Base-by-base conservation (phyloP, 2,329 filamentous ascomycete genomes). In the Fonsecaea erecta region DNA sequence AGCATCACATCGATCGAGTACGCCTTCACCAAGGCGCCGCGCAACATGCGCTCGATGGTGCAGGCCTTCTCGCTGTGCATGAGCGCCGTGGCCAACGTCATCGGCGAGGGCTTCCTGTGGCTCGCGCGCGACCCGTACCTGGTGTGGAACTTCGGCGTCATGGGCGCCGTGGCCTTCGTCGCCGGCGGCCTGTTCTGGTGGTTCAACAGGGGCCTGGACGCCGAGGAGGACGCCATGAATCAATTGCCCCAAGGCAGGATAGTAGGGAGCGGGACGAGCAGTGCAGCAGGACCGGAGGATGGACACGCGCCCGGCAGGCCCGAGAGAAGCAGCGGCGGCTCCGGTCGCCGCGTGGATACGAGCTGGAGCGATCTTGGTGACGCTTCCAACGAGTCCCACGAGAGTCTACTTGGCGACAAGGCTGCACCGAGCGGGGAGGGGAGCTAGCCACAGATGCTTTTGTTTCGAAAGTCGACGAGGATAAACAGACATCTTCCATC, bases 21-120 rank as follows among this genome's bases (percentile, higher is more conserved):
- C 70, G 89, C 88, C 16, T 91, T 88, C 77, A 90, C 88, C 71
- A 90, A 91, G 77, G 89, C 89, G 0, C 89, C 89, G 1, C 83
- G 84, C 73, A 92, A 92, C 80, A 93, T 93, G 90, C 88, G 90
- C 69, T 90, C 88, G 1, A 82, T 93, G n/a, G 89, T 93, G 5
- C 82, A 80, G 76, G 85, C 86, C n/a, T 81, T 92, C 71, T 87
- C 87, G 73, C 82, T 92, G 40, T 88, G 90, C 80, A 91, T 87
- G 83, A 87, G 82, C 32, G 90, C 89, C 63, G 82, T 93, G 69
- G 86, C 87, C 0, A 83, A 88, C 26, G 89, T 90, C 37, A 78
- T 93, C 55, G 88, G 88, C 21, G 86, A 91, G 78, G 88, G 88
- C 0, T 83, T 90, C 35, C 84, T 85, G 6, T 80, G 85, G 0